Base-by-base conservation (phyloP, 2,329 filamentous ascomycete species). In the Didymellaceae sp. region DNA sequence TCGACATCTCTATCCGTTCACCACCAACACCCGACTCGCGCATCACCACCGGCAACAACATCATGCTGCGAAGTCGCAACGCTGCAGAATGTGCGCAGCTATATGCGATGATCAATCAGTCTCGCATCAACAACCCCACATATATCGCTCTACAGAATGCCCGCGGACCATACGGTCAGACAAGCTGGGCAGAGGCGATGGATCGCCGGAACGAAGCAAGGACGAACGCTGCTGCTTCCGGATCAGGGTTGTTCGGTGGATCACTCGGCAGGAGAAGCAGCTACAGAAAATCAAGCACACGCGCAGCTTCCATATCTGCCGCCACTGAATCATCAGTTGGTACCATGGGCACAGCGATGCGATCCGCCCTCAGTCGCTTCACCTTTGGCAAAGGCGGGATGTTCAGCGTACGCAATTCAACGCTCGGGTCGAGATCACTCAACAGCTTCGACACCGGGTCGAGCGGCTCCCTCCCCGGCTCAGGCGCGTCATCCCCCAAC, bases 1-100 rank as follows among this genome's bases (percentile, higher is more conserved):
- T 99, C 24, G 94, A 99, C 70, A 90, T 99, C 45, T 94, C 95
- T 59, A 90, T 99, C 58, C 88, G 91, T 40, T 97, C 93, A 6
- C 90, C 90, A 1, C 88, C 92, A 20, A 88, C 89, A 6, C 70
- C 80, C 25, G 84, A 89, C 55, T 91, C 89, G 5, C 84, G 85
- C 62, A 82, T 96, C 48, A 82, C 80, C 52, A 82, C 87, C 10
- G 74, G 76, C 35, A 87, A 86, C 63, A 94, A 95, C 69, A 90
- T 96, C 76, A 93, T 95, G 79, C 94, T 97, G 82, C 88, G 94
- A 32, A 90, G 90, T 38, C 80, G 87, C 32, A 89, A 83, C 37
- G 81, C 86, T 2, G 82, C 85, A 33, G 93, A 97, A 55, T 95
- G 92, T 67, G 86, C 89, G 58, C 82, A 83, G 26, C 80, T 99